These are phyloP conservation scores for Rhamnella rubrinervis DNA, from an alignment of 331 rosid species.

Conservation along the genomic window DNA sequence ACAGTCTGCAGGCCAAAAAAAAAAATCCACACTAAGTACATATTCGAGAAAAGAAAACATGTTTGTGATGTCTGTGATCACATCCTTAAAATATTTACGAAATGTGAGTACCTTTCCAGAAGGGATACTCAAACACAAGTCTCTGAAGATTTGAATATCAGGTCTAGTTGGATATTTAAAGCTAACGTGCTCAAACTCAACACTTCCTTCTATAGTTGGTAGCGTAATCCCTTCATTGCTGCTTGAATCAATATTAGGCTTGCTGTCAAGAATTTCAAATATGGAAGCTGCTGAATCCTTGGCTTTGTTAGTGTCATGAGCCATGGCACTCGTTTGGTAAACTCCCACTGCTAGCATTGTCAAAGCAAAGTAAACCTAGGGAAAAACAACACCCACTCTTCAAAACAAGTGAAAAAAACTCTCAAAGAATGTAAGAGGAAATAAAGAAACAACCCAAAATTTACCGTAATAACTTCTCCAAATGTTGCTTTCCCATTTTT, in stretches of 20 bases:
- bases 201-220: slow-evolving; percentile 43
- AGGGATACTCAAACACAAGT: slow-evolving; percentile 46
- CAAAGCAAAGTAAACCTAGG: slow-evolving; percentile 50
- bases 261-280: slow-evolving; percentile 49
- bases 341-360: slow-evolving; percentile 38
- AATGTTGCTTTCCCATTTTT: slow-evolving; percentile 38
- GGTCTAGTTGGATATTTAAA: slow-evolving; percentile 62
- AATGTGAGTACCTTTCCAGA: slow-evolving; percentile 47
- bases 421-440: background rate
- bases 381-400: background rate
- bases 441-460: background rate
- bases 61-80: no score
- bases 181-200: slow-evolving; percentile 38
- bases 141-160: slow-evolving; percentile 40
- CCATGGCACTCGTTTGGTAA: slow-evolving; percentile 38
- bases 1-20: slow-evolving; percentile 36
- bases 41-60: no score
- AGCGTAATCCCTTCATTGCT: slow-evolving; percentile 40
- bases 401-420: background rate
- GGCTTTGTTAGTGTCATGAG: slow-evolving; percentile 50
- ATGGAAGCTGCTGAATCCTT: slow-evolving; percentile 47
- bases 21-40: background rate
- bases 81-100: no score
- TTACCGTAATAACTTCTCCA: slow-evolving; percentile 46
- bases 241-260: slow-evolving; percentile 47